Conservation (phyloP, 2,329 filamentous ascomycete species). For the Sarocladium oryzae region DNA sequence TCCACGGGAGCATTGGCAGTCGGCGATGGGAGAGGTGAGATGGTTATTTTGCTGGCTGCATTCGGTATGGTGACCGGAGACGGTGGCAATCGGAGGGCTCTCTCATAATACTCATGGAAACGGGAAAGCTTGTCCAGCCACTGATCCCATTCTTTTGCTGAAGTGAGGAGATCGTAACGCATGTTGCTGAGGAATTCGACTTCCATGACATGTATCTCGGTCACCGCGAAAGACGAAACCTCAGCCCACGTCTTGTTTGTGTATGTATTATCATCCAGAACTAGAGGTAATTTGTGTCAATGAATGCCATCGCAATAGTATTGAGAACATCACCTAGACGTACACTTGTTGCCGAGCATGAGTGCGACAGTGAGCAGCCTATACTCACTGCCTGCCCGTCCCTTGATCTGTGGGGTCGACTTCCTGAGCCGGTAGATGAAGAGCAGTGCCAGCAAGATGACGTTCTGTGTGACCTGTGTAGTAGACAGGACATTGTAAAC, state of each 20-base stretch:
- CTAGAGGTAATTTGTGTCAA: conserved; percentile 41
- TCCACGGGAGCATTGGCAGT: conserved; percentile 28
- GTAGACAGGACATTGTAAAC: conserved; percentile 84
- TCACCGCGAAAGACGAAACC: conserved; percentile 87
- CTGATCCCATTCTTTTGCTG: conserved; percentile 75
- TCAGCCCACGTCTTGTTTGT: conserved; percentile 99
- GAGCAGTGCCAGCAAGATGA: conserved; percentile 80
- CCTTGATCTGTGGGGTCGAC: conserved; percentile 81
- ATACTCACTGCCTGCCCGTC: conserved; percentile 90
- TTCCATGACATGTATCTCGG: conserved; percentile 98
- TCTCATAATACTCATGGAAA: conserved; percentile 78
- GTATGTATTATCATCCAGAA: conserved; percentile 97
- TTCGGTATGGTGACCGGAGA: conserved; percentile 29
- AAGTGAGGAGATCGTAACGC: conserved; percentile 86
- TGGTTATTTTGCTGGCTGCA: conserved; percentile 30
- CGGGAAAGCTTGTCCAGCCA: conserved; percentile 81
- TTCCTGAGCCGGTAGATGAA: conserved; percentile 93
- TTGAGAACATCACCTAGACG: conserved; percentile 29
- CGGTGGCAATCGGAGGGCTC: conserved; percentile 45
- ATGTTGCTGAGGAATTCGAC: conserved; percentile 99
- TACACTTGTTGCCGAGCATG: conserved; percentile 97
- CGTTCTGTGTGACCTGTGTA: conserved; percentile 93
- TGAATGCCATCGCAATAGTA: too few species aligned
- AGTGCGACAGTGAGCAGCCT: conserved; percentile 86
- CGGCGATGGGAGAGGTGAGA: conserved; percentile 45